Evolutionary conservation across 129 eudicot genomes (phyloP), one percentile per base, ranked within the genome.

Genomic region (Centrapalus pauciflorus): DNA sequence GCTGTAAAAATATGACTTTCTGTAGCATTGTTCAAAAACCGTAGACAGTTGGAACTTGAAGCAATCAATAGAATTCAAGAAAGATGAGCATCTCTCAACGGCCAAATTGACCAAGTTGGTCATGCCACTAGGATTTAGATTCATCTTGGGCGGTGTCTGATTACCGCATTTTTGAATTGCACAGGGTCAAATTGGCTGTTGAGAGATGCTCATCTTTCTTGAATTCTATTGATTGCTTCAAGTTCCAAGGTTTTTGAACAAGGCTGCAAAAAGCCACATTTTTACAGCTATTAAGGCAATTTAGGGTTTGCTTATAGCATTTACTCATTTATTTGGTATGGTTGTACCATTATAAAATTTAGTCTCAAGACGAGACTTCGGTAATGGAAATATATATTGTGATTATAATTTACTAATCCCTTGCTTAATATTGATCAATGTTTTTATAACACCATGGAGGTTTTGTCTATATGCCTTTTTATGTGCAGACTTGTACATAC

Each of bases 271-370:
- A 27, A 60, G 49, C 30, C 14, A 20, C 66, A 1, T 60, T 28
- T 60, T 17, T 17, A 60, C 12, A 3, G 20, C 10, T 50, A 35
- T 1, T 20, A 9, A 33, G 35, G 23, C 16, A 41, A 37, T 24
- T 62, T 38, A 61, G 67, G 67, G 69, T 63, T 41, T 63, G n/a
- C 3, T 63, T 7, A 26, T 40, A 24, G 38, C 25, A 40, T 55
- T 37, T 38, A 4, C 33, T 62, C 13, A 38, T 40, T 38, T 62
- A 62, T 6, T 62, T 16, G n/a, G n/a, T n/a, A n/a, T n/a, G n/a
- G n/a, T n/a, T 24, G 54, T 62, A 62, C 2, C 9, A 13, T 62
- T 21, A 40, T 34, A 55, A 55, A 55, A 55, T 34, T 21, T 20
- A 21, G 50, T 61, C 33, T 34, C 14, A 38, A 34, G 33, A 21